These are phyloP conservation scores for Heritiera fomes DNA, from an alignment of 345 rosid species.

Conservation along the genomic window DNA sequence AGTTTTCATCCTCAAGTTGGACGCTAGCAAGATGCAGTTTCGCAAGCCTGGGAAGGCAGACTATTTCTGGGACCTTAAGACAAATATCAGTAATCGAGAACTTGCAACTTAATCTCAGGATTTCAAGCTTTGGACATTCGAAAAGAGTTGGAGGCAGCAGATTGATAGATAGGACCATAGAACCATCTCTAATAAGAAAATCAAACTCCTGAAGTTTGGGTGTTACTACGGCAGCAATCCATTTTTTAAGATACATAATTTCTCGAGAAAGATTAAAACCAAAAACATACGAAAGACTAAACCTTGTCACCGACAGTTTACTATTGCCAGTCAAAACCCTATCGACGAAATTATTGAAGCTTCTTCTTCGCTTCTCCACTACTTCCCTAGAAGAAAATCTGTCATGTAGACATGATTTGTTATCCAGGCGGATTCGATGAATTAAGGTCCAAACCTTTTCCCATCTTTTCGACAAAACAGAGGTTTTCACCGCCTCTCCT, in stretches of 20 bases:
- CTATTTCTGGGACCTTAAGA: not conserved
- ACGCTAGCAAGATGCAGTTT: not conserved
- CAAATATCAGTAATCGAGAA: not conserved
- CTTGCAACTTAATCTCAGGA: not conserved
- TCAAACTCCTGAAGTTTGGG: not conserved
- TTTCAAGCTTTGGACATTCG: not conserved
- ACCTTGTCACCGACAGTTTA: not conserved
- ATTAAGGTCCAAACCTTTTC: not conserved
- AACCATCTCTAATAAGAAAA: not conserved
- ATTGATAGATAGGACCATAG: too few species aligned
- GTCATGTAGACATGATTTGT: too few species aligned
- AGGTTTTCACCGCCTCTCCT: not conserved
- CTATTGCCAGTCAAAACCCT: not conserved
- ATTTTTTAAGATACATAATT: not conserved
- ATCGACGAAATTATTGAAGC: not conserved
- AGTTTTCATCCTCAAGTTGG: not conserved
- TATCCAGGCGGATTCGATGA: not conserved
- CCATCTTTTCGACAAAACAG: not conserved
- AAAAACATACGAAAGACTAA: not conserved
- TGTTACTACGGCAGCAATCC: not conserved
- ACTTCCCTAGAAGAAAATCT: too few species aligned
- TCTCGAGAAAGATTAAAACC: not conserved
- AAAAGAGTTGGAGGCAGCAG: not conserved
- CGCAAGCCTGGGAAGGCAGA: slow-evolving; percentile 15
- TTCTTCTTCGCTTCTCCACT: too few species aligned